phyloP scores from a whole-genome alignment of 148 eudicot genomes.

The Rhododendron williamsianum region DNA sequence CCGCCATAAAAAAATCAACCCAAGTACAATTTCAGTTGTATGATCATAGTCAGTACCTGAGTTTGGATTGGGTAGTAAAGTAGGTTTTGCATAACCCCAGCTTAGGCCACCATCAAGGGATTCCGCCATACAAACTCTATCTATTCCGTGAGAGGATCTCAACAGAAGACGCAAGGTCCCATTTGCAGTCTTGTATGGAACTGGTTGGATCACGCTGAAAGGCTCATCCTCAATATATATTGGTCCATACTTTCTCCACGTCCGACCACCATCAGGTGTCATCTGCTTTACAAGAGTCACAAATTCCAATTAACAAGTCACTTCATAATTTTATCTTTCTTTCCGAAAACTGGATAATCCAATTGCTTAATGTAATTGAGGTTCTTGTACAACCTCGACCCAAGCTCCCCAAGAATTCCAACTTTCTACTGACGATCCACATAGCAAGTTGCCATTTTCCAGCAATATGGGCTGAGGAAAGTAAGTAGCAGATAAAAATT shows the following conservation, averaged over 20 bases:
- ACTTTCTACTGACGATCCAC: conserved; percentile 97
- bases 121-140: conserved; percentile 74
- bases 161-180: conserved; percentile 73
- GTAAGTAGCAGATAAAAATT: not conserved
- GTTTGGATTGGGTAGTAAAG: conserved; percentile 86
- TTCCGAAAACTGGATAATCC: not conserved
- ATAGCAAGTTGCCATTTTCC: conserved; percentile 66
- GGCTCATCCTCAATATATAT: conserved; percentile 54
- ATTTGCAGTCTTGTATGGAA: conserved; percentile 73
- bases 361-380: not conserved
- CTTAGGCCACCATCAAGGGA: conserved; percentile 74
- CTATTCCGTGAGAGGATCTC: conserved; percentile 55
- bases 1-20: not conserved
- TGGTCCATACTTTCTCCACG: conserved; percentile 90
- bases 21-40: not conserved
- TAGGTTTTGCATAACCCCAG: conserved; percentile 74
- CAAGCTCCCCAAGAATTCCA: conserved; percentile 99
- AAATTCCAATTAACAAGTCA: conserved; percentile 6
- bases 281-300: conserved; percentile 30
- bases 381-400: conserved; percentile 60
- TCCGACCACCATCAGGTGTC: conserved; percentile 74
- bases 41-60: conserved; percentile 53
- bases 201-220: conserved; percentile 89
- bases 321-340: not conserved
- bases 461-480: conserved; percentile 69